Evolutionary conservation across 345 rosid genomes (phyloP).

Genomic region (Populus pruinosa): DNA sequence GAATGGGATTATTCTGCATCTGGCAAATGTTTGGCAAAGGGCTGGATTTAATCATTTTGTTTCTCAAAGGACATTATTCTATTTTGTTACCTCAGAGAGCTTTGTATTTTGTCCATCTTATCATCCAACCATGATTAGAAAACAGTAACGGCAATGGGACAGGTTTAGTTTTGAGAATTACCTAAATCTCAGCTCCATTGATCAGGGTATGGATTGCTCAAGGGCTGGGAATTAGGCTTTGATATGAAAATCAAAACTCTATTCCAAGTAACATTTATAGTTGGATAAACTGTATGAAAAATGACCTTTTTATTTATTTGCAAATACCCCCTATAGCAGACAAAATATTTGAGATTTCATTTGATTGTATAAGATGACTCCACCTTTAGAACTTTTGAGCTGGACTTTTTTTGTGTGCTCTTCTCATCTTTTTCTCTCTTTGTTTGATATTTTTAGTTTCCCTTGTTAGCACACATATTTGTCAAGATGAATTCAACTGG

Average conservation of each 20-base stretch:
- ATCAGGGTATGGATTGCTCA: background rate
- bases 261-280: background rate
- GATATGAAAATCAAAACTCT: background rate
- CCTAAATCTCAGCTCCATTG: background rate
- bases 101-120: background rate
- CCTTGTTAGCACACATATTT: background rate
- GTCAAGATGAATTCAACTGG: background rate
- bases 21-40: no score
- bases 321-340: background rate
- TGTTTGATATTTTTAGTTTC: background rate
- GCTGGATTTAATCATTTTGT: no score
- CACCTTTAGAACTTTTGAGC: background rate
- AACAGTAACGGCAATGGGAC: background rate
- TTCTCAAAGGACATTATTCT: no score
- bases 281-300: background rate
- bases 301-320: background rate
- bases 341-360: background rate
- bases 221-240: background rate
- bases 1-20: no score
- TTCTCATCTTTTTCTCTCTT: background rate
- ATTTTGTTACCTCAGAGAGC: no score
- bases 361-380: background rate
- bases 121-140: background rate
- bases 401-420: background rate
- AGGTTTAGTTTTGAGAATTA: constrained; percentile 1